Conservation (phyloP, 306 rosid species). For the Cotoneaster glaucophyllus region DNA sequence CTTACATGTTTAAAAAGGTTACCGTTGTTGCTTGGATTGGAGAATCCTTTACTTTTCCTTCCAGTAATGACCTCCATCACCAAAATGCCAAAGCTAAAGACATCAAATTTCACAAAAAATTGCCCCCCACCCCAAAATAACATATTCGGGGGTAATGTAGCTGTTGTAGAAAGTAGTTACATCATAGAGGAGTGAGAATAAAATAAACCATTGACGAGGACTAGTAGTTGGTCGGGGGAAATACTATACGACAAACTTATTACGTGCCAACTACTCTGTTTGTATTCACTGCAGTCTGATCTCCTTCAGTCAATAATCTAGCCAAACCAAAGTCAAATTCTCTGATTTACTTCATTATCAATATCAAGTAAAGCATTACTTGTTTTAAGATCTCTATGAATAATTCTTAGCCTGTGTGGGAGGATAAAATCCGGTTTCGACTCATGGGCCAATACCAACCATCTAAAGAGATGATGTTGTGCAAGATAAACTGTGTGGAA, state of each 20-base stretch:
- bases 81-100: conserved; percentile 53
- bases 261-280: conserved; percentile 54
- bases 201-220: neutral
- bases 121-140: conserved; percentile 34
- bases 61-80: conserved; percentile 45
- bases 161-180: conserved; percentile 27
- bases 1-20: conserved; percentile 54
- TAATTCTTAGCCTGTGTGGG: too few species aligned
- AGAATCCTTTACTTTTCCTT: conserved; percentile 33
- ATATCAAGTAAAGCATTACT: too few species aligned
- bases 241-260: conserved; percentile 22
- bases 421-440: too few species aligned
- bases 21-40: conserved; percentile 12
- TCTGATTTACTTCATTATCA: conserved; percentile 11
- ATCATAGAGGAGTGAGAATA: neutral
- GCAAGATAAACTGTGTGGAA: too few species aligned
- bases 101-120: conserved; percentile 48
- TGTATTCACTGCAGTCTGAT: conserved; percentile 43
- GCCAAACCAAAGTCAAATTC: conserved; percentile 64
- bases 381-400: too few species aligned
- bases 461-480: too few species aligned
- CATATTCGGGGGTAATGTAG: conserved; percentile 57
- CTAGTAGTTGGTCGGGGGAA: neutral
- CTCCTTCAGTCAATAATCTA: conserved; percentile 30
- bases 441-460: too few species aligned